A percentile compares a stretch with the other conserved stretches of the same genome.
Conservation (phyloP, 306 rosid species). For the Pachyrhizus erosus region DNA sequence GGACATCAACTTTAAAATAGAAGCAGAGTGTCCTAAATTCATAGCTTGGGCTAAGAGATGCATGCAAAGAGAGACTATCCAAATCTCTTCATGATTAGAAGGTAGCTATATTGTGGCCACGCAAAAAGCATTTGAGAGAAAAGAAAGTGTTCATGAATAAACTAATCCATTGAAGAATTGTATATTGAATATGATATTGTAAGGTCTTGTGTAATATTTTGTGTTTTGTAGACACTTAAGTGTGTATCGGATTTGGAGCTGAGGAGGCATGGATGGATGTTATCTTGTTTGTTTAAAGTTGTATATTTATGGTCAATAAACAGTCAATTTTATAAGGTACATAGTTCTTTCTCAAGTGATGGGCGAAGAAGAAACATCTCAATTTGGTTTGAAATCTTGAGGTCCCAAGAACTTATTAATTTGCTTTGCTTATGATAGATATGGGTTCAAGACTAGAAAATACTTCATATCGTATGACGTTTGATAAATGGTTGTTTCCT, state of each 20-base stretch:
- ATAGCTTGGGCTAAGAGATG: constrained; percentile 59
- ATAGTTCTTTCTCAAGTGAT: background rate
- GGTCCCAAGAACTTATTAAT: background rate
- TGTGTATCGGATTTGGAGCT: background rate
- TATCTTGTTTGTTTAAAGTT: background rate
- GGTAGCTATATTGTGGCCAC: constrained; percentile 5
- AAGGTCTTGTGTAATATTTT: background rate
- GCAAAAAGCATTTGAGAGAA: constrained; percentile 14
- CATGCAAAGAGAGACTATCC: constrained; percentile 48
- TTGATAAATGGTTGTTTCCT: too few species aligned
- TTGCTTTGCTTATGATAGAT: too few species aligned
- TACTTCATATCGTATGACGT: too few species aligned
- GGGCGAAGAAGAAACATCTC: background rate
- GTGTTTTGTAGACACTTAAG: constrained; percentile 1
- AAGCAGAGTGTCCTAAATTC: constrained; percentile 56
- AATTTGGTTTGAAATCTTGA: too few species aligned
- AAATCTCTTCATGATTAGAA: constrained; percentile 52
- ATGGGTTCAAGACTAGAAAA: too few species aligned
- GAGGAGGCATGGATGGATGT: background rate
- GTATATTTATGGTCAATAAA: constrained; percentile 6
- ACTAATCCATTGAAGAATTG: background rate
- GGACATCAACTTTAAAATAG: constrained; percentile 53
- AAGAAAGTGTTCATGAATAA: background rate
- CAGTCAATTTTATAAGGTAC: background rate
- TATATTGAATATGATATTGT: background rate